Percentiles rank a stretch among this genome's conserved stretches.
Conservation (phyloP, 2,329 filamentous ascomycete species). For the Phymatotrichopsis omnivora region DNA sequence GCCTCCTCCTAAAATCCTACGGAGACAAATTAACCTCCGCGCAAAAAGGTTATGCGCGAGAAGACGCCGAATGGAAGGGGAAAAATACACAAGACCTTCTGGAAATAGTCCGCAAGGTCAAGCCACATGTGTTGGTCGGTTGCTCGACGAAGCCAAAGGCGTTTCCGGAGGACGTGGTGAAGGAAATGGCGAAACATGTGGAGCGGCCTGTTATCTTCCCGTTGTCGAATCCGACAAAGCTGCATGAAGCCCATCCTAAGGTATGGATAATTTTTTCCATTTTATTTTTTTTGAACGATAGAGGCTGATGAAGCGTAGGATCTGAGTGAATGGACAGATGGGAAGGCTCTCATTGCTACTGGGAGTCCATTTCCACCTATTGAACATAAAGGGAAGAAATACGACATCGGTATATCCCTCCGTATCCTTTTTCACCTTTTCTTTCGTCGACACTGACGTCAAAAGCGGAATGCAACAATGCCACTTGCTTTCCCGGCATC, state of each 20-base stretch:
- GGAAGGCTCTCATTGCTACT: slow-evolving; percentile 68
- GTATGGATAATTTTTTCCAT: too few species aligned
- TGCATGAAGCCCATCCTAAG: slow-evolving; percentile 80
- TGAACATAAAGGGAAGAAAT: slow-evolving; percentile 45
- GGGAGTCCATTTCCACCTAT: slow-evolving; percentile 75
- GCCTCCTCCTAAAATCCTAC: slow-evolving; percentile 57
- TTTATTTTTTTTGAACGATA: too few species aligned
- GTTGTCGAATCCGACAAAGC: slow-evolving; percentile 70
- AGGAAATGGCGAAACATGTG: slow-evolving; percentile 64
- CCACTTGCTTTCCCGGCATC: slow-evolving; percentile 74
- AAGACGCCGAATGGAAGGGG: slow-evolving; percentile 52
- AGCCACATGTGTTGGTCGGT: slow-evolving; percentile 72
- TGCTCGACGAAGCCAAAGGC: slow-evolving; percentile 68
- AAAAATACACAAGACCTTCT: slow-evolving; percentile 50
- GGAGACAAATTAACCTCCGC: slow-evolving; percentile 53
- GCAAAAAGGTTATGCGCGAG: slow-evolving; percentile 57
- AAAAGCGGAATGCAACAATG: slow-evolving; percentile 78
- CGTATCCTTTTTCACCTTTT: too few species aligned
- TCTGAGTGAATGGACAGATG: slow-evolving; percentile 66
- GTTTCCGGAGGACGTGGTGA: slow-evolving; percentile 64
- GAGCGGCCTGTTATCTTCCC: slow-evolving; percentile 69
- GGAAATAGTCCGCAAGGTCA: slow-evolving; percentile 57
- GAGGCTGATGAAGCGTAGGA: too few species aligned
- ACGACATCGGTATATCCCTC: slow-evolving; percentile 43
- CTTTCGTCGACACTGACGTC: neutral